These are phyloP conservation scores for Penstemon davidsonii DNA, from an alignment of 257 asterid genomes.

Conservation along the genomic window DNA sequence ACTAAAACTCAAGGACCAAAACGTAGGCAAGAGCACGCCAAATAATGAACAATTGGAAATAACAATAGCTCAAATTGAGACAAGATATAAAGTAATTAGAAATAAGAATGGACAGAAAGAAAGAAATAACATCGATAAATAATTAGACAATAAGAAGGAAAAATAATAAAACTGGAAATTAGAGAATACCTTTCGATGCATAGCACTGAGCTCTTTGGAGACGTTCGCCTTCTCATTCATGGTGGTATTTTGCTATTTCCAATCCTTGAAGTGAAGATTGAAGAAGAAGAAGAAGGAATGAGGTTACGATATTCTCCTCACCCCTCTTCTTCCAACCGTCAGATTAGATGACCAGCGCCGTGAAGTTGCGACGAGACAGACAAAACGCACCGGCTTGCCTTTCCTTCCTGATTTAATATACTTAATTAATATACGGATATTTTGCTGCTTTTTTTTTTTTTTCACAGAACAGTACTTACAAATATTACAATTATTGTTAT, in stretches of 20 bases:
- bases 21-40: too few relatives aligned
- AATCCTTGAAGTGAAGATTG: not conserved
- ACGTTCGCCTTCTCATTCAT: not conserved
- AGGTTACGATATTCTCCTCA: not conserved
- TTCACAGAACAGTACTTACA: too few relatives aligned
- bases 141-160: not conserved
- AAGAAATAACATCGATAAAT: not conserved
- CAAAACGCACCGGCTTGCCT: not conserved
- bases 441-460: not conserved
- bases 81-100: too few relatives aligned
- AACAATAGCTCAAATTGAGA: too few relatives aligned
- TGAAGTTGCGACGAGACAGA: not conserved
- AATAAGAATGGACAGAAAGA: not conserved
- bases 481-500: too few relatives aligned
- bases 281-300: conserved; percentile 1
- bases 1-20: too few relatives aligned
- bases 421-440: not conserved
- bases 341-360: not conserved
- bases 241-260: not conserved
- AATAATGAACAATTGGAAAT: too few relatives aligned
- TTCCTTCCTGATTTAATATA: not conserved
- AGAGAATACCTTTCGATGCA: too few relatives aligned
- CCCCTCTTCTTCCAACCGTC: not conserved
- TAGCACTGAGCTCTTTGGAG: too few relatives aligned
- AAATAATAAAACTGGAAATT: not conserved